These are phyloP conservation scores for Ophiostoma montium DNA, from an alignment of 2,329 filamentous ascomycete genomes.

Conservation along the genomic window DNA sequence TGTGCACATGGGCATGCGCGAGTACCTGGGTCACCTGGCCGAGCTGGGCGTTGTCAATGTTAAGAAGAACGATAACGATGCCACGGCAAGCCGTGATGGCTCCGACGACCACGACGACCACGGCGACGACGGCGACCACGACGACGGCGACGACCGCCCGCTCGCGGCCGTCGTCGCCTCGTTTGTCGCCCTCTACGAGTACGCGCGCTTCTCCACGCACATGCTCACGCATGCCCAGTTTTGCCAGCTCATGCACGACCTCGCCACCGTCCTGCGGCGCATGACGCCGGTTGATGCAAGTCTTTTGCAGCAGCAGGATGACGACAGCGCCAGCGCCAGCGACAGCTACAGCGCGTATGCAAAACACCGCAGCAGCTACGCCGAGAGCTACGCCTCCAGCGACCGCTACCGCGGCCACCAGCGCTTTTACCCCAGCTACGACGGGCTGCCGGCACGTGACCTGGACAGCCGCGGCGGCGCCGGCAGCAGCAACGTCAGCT, in stretches of 20 bases:
- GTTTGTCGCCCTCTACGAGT: constrained; percentile 70
- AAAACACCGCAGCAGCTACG: constrained; percentile 14
- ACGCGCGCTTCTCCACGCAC: constrained; percentile 64
- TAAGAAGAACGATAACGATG: no score
- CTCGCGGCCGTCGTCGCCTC: constrained; percentile 26
- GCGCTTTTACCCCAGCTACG: constrained; percentile 13
- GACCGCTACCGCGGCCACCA: constrained; percentile 25
- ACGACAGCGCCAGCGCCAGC: constrained; percentile 13
- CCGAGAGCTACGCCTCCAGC: constrained; percentile 23
- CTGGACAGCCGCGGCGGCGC: constrained; percentile 10
- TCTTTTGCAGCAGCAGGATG: constrained; percentile 25
- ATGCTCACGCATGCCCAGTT: constrained; percentile 60
- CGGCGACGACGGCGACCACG: neutral
- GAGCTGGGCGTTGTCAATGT: constrained; percentile 46
- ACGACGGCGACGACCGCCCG: neutral
- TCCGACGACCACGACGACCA: neutral
- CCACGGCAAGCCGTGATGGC: no score
- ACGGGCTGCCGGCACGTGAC: neutral
- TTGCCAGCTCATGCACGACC: constrained; percentile 65
- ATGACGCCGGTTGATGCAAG: constrained; percentile 53
- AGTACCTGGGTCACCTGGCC: constrained; percentile 62
- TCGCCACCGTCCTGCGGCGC: constrained; percentile 62
- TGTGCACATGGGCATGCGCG: constrained; percentile 57
- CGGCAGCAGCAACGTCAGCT: constrained; percentile 1
- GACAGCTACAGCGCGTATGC: constrained; percentile 18